Evolutionary conservation across 2,329 filamentous ascomycete genomes (phyloP), one percentile per base, ranked within the genome.

Genomic region (Penicillium italicum): DNA sequence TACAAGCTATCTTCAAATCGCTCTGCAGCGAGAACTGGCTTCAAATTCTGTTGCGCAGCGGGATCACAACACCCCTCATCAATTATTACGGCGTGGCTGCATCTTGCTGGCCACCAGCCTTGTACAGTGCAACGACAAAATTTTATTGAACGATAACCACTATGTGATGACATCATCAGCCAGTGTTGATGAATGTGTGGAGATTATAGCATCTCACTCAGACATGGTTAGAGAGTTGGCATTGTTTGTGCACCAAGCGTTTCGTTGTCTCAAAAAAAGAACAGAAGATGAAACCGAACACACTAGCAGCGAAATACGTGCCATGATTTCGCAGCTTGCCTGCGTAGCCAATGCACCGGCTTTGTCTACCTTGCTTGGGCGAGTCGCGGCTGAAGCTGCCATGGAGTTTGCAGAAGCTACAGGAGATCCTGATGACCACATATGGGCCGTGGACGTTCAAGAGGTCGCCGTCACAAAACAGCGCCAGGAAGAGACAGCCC

Each of bases 371-470:
- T 60, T 75, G 5, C 62, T 76, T 12, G 64, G 69, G 5, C 72
- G 70, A 46, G 62, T 75, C 5, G 69, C 71, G 2, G 68, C 74
- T 12, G 74, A 76, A 50, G 66, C 71, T 12, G 74, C 74, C 4
- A 74, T 77, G 69, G 63, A 68, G 5, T 71, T 76, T 57, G 74
- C 75, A 10, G 74, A 76, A 57, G 61, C 59, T 10, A 74, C 70
- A 16, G 62, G 69, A 41, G 70, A 74, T 40, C 65, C 69, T 3
- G 67, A 74, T 34, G 71, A 74, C 50, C 72, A 75, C 57, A 52
- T 65, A 14, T 76, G 74, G 71, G 74, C 75, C 6, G 57, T 70
- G 12, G 68, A 74, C 14, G 66, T 77, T 24, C 73, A 76, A 56
- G 66, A 74, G 48, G 64, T 61, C 26, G 68, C 65, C 11, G 63